Percentiles rank a stretch among this genome's conserved stretches.
Conservation (phyloP, 2,329 filamentous ascomycete species). For the Penicillium sp. region DNA sequence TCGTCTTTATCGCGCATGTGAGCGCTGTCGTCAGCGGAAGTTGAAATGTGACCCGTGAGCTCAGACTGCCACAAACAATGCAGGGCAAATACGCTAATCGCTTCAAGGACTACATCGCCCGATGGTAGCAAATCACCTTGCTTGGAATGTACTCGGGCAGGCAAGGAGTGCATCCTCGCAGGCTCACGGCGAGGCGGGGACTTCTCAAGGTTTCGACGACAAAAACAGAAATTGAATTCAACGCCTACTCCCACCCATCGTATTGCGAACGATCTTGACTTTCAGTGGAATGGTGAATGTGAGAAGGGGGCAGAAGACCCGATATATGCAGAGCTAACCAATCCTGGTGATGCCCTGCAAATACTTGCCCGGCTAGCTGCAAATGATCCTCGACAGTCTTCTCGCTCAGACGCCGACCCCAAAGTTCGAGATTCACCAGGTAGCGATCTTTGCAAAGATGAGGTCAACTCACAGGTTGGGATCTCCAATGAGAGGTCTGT, state of each 20-base stretch:
- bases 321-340: slow-evolving; percentile 9
- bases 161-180: slow-evolving; percentile 7
- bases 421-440: neutral
- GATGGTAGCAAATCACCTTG: slow-evolving; percentile 1
- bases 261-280: neutral
- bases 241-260: neutral
- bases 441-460: neutral
- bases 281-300: neutral
- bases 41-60: slow-evolving; percentile 20
- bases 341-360: slow-evolving; percentile 10
- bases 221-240: neutral
- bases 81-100: neutral
- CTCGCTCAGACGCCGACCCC: neutral
- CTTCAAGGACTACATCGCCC: neutral
- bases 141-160: neutral
- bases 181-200: slow-evolving; percentile 14
- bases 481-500: neutral
- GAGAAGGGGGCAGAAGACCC: slow-evolving; percentile 1
- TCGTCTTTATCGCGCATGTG: slow-evolving; percentile 16
- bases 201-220: slow-evolving; percentile 5
- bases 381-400: neutral
- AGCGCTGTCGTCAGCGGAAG: slow-evolving; percentile 16
- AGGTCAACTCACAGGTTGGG: neutral
- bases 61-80: neutral
- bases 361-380: slow-evolving; percentile 10